Percentiles rank a stretch among this genome's conserved stretches.
phyloP scores from a whole-genome alignment of 2,329 filamentous ascomycete species.

The Penicillium sp. region DNA sequence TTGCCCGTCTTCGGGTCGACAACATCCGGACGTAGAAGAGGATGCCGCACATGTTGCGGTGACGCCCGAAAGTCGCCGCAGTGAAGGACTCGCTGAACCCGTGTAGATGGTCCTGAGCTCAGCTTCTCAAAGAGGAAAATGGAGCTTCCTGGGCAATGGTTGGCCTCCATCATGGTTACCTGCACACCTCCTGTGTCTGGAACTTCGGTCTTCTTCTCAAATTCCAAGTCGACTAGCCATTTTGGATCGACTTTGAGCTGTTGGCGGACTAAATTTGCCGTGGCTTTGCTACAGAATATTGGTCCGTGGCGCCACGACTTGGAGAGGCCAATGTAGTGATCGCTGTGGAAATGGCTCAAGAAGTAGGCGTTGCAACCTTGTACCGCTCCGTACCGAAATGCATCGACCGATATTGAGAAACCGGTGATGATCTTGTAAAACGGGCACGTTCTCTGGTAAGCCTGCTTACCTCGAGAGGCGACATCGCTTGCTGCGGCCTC shows the following conservation, averaged over 20 bases:
- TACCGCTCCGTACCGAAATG: constrained; percentile 92
- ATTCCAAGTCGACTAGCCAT: constrained; percentile 84
- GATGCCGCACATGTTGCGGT: constrained; percentile 80
- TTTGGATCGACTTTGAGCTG: constrained; percentile 85
- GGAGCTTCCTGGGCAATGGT: constrained; percentile 95
- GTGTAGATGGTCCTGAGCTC: constrained; percentile 63
- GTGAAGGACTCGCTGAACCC: constrained; percentile 81
- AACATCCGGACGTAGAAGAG: constrained; percentile 76
- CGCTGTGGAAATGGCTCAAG: constrained; percentile 95
- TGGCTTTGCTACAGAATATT: constrained; percentile 95
- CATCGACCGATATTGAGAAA: constrained; percentile 91
- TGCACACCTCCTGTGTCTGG: constrained; percentile 80
- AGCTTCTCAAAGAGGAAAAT: constrained; percentile 91
- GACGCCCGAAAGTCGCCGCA: constrained; percentile 96
- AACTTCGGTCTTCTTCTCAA: constrained; percentile 78
- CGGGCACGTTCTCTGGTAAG: constrained; percentile 88
- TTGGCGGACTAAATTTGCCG: constrained; percentile 83
- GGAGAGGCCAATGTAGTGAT: constrained; percentile 92
- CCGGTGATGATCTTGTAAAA: constrained; percentile 99
- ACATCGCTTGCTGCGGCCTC: constrained; percentile 80
- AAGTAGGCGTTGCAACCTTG: constrained; percentile 94
- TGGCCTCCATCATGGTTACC: constrained; percentile 94
- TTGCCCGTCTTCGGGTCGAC: constrained; percentile 73
- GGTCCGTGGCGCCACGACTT: constrained; percentile 89
- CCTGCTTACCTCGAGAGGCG: constrained; percentile 79